Evolutionary conservation across 805 yeast species (phyloP), one percentile per base, ranked within the genome.

Genomic region (Teunomyces barrocoloradensis): DNA sequence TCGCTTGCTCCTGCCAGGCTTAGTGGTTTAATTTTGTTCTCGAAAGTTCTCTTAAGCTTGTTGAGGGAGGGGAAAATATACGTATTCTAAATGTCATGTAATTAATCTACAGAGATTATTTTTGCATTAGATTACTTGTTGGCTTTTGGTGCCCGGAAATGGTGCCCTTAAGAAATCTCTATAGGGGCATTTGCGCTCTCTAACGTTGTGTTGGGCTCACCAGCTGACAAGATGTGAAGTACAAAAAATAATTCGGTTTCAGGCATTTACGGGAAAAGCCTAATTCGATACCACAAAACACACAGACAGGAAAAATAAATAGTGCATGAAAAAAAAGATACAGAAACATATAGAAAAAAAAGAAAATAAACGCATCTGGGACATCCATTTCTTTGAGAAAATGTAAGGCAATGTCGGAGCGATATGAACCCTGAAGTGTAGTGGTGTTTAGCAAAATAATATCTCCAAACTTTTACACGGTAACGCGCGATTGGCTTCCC

Each of bases 201-300:
- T 4, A 6, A 32, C 18, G 34, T 32, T 15, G 34, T 32, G 9
- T 6, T 30, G 13, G 34, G 34, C 7, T 3, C 10, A 6, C 6
- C 17, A 32, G 18, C 4, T 32, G 34, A 37, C 34, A 27, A 23
- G 20, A 37, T 13, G 23, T 7, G 18, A 35, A 23, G 11, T 7
- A 23, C n/a, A 37, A 21, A 36, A 37, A 20, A 37, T 20, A 23
- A 21, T 20, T 18, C 15, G 29, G 28, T 13, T 37, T 23, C 40
- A 21, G 40, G 29, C 15, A 21, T 37, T 23, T 37, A 37, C 20
- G 40, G 21, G 40, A 37, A 37, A 37, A 37, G 40, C 40, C 29
- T 37, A 35, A 10, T 35, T 32, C 18, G 34, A 13, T 3, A 13
- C 34, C 15, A 13, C 34, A 32, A 32, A 32, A 32, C 10, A 32